Conservation (phyloP, 2,329 filamentous ascomycete species). For the Plectosphaerella sp. region DNA sequence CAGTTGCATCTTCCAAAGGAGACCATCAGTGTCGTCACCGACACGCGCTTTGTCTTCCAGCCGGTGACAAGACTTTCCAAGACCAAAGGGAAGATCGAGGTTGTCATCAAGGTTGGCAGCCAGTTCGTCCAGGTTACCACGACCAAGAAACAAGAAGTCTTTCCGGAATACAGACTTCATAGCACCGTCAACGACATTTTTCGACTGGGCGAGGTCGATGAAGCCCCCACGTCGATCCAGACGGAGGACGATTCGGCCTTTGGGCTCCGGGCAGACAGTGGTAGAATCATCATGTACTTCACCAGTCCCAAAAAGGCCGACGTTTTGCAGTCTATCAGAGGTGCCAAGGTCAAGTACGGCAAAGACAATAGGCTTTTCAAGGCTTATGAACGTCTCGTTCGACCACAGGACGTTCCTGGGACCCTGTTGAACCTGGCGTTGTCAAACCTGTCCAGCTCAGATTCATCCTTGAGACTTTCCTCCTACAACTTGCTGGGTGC, state of each 20-base stretch:
- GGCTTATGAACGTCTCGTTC: constrained; percentile 59
- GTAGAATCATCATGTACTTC: constrained; percentile 69
- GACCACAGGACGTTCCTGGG: constrained; percentile 66
- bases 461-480: constrained; percentile 55
- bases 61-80: constrained; percentile 62
- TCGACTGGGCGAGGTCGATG: constrained; percentile 62
- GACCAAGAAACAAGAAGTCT: constrained; percentile 63
- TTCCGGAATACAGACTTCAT: constrained; percentile 56
- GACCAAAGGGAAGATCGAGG: constrained; percentile 66
- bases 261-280: constrained; percentile 62
- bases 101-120: constrained; percentile 63
- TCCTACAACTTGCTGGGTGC: constrained; percentile 66
- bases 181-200: constrained; percentile 68
- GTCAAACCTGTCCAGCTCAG: constrained; percentile 60
- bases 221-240: constrained; percentile 59
- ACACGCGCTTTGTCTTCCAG: constrained; percentile 62
- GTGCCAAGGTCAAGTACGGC: constrained; percentile 58
- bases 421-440: constrained; percentile 64
- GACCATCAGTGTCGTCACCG: constrained; percentile 63
- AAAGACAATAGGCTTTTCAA: constrained; percentile 59
- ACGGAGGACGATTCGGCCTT: constrained; percentile 65
- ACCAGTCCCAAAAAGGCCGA: constrained; percentile 61
- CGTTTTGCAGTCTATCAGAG: constrained; percentile 58
- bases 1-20: constrained; percentile 65
- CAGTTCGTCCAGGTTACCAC: constrained; percentile 69